Conservation (phyloP, 148 eudicot genomes). For the Arbutus unedo region DNA sequence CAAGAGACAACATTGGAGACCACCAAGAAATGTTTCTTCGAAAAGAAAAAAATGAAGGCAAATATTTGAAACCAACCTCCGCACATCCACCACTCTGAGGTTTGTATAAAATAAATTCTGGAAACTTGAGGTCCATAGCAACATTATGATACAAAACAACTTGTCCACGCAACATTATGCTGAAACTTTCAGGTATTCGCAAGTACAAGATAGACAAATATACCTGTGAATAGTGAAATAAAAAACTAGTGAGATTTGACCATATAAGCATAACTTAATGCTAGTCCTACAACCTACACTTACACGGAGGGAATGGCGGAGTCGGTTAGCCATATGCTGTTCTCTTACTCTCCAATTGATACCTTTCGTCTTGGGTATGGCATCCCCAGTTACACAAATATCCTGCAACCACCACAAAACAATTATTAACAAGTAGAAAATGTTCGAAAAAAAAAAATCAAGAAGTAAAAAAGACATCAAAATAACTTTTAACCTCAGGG, state of each 20-base stretch:
- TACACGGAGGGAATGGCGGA: conserved; percentile 81
- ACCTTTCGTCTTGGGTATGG: conserved; percentile 22
- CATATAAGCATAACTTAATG: background rate
- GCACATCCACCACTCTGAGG: conserved; percentile 66
- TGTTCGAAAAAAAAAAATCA: background rate
- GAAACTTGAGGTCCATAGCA: conserved; percentile 71
- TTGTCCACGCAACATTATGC: conserved; percentile 66
- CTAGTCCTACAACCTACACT: conserved; percentile 29
- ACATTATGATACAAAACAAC: conserved; percentile 67
- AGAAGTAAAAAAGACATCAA: conserved; percentile 5
- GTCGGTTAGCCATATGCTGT: conserved; percentile 69
- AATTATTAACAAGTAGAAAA: conserved; percentile 10
- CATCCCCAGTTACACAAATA: conserved; percentile 44
- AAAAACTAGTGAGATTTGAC: conserved; percentile 7
- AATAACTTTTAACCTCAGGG: conserved; percentile 48
- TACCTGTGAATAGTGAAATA: conserved; percentile 41
- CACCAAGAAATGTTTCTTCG: background rate
- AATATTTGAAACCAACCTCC: conserved; percentile 50
- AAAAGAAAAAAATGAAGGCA: background rate
- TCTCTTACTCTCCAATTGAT: conserved; percentile 32
- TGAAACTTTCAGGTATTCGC: conserved; percentile 62
- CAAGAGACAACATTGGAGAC: background rate
- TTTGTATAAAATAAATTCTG: conserved; percentile 71
- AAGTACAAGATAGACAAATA: conserved; percentile 83
- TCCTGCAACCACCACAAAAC: conserved; percentile 48